Conservation (phyloP, 306 rosid species). For the Trichosanthes truncata region DNA sequence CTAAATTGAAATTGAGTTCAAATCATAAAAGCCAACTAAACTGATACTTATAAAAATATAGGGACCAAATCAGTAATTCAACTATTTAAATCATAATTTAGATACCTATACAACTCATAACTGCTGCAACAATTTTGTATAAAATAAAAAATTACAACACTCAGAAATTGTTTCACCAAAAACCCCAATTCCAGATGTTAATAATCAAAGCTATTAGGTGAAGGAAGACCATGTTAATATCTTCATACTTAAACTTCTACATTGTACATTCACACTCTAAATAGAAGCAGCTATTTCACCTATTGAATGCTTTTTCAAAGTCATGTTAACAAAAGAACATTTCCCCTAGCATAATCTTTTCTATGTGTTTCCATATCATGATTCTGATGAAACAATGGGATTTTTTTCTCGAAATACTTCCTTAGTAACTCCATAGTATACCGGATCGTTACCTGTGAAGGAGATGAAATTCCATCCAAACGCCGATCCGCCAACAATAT, state of each 20-base stretch:
- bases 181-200: background rate
- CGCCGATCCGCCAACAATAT: constrained; percentile 84
- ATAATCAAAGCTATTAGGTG: background rate
- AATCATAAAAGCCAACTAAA: background rate
- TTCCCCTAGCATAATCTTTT: background rate
- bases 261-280: background rate
- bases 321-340: background rate
- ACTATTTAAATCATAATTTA: background rate
- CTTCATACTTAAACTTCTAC: background rate
- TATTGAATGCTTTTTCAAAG: background rate
- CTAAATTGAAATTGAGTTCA: background rate
- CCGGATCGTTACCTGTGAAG: constrained; percentile 36
- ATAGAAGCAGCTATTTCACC: background rate
- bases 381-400: constrained; percentile 1
- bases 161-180: background rate
- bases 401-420: constrained; percentile 39
- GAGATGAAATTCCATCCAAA: constrained; percentile 87
- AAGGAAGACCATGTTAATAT: background rate
- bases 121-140: background rate
- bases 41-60: background rate
- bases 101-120: background rate
- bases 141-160: background rate
- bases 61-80: background rate
- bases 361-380: constrained; percentile 6
- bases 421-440: constrained; percentile 64